Evolutionary conservation across 2,329 filamentous ascomycete species (phyloP).

Genomic region (Hymenotorrendiella dingleyae): DNA sequence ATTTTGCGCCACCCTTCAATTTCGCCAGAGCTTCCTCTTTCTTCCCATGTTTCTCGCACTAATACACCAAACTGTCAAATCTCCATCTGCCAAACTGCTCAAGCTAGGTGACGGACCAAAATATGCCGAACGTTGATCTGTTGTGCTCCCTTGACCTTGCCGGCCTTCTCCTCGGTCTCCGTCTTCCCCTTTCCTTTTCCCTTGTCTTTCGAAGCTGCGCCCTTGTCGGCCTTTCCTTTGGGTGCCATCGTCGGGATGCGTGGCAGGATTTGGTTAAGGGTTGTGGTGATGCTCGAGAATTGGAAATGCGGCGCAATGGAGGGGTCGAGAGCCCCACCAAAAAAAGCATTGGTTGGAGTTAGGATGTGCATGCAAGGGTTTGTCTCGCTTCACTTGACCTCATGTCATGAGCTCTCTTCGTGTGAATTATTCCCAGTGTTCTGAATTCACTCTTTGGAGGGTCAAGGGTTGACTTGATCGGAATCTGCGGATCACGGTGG

Average conservation of each 20-base stretch:
- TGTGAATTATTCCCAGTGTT: too few species aligned
- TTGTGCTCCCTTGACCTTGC: constrained; percentile 55
- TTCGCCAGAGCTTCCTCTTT: constrained; percentile 71
- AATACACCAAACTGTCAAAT: constrained; percentile 11
- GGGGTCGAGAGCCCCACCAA: constrained; percentile 1
- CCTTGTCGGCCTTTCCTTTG: constrained; percentile 27
- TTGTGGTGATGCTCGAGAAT: too few species aligned
- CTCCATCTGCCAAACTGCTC: not conserved
- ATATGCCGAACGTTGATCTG: constrained; percentile 72
- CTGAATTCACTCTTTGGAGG: too few species aligned
- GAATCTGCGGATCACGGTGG: too few species aligned
- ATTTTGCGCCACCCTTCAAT: constrained; percentile 59
- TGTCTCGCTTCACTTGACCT: too few species aligned
- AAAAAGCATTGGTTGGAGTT: constrained; percentile 28
- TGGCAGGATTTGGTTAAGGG: not conserved
- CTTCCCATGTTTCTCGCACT: constrained; percentile 71
- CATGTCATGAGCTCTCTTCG: too few species aligned
- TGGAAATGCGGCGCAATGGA: not conserved
- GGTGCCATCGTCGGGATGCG: constrained; percentile 20
- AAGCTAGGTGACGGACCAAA: constrained; percentile 20
- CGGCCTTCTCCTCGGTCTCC: constrained; percentile 33
- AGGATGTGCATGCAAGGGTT: too few species aligned
- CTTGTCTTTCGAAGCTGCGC: constrained; percentile 23
- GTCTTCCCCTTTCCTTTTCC: constrained; percentile 35
- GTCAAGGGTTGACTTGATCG: too few species aligned